Evolutionary conservation across 1,139 yeast species (phyloP).

Genomic region (Lodderomyces theae): DNA sequence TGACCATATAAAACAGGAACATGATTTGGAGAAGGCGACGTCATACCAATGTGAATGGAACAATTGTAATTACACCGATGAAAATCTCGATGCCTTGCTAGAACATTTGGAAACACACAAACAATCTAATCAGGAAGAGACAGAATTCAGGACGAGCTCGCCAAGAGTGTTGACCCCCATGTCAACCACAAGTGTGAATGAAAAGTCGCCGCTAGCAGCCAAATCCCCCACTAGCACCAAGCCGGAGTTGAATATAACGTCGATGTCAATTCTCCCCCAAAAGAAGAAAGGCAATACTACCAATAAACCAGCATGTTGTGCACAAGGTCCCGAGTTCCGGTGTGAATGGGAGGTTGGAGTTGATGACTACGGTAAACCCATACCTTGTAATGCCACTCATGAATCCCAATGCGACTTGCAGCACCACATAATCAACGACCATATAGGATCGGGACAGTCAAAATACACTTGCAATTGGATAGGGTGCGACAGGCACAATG

Average conservation of each 20-base stretch:
- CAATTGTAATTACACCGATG: conserved; percentile 57
- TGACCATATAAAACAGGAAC: conserved; percentile 48
- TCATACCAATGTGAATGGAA: conserved; percentile 67
- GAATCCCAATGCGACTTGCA: conserved; percentile 58
- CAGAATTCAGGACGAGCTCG: conserved; percentile 6
- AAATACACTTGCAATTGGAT: conserved; percentile 74
- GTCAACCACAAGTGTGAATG: conserved; percentile 12
- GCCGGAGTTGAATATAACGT: conserved; percentile 28
- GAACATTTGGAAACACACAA: conserved; percentile 61
- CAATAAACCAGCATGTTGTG: conserved; percentile 5
- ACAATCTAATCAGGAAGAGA: conserved; percentile 17
- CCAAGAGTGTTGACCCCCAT: conserved; percentile 16
- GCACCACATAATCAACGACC: conserved; percentile 62
- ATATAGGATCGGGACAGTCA: conserved; percentile 72
- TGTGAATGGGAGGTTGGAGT: conserved; percentile 49
- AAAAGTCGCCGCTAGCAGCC: conserved; percentile 1
- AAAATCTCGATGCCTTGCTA: conserved; percentile 51
- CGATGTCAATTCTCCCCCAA: conserved; percentile 35
- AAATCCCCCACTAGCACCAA: not conserved
- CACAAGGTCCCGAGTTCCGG: conserved; percentile 19
- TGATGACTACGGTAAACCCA: conserved; percentile 28
- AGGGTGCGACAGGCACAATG: conserved; percentile 64
- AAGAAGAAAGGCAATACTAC: conserved; percentile 14
- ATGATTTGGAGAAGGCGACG: conserved; percentile 9
- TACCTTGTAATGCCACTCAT: conserved; percentile 51